Base-by-base conservation (phyloP, 2,329 filamentous ascomycete species). In the Gaeumannomyces sp. region DNA sequence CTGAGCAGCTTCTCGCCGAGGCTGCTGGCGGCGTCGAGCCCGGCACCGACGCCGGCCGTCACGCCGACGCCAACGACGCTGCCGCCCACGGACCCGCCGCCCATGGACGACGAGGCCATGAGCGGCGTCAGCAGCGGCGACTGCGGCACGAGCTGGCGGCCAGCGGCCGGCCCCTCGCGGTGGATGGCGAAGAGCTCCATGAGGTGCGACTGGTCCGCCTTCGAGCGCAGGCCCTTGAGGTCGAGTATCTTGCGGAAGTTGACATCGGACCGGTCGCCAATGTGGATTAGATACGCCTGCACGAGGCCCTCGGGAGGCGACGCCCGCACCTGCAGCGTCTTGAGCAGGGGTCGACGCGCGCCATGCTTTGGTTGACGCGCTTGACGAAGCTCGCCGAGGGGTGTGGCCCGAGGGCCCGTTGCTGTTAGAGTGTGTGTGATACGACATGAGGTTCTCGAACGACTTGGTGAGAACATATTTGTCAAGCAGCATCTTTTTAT, bases 241-340 rank as follows among this genome's bases (percentile, higher is more conserved):
- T 99, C 95, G 60, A 99, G 86, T 66, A 99, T 90, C 78, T 97
- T 98, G 73, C 89, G 89, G 84, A 99, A 99, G 78, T 99, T 99
- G 72, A 87, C 85, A 74, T 98, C 95, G 68, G 90, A 96, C 65
- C 91, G 89, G 80, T 99, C 95, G 69, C 87, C 93, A 69, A 99
- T 95, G 78, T 98, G 95, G 76, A 98, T 96, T 45, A 99, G 87
- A 75, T 99, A 99, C 45, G 95, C 95, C 78, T 98, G 94, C 0
- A 99, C 93, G 4, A 99, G 85, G 2, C 92, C 94, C 79, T 99
- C 95, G 0, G 94, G 91, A 0, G 95, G 95, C 5, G 90, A 91
- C 2, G 93, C 88, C 33, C 92, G 92, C 61, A 99, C 94, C 81
- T 99, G 95, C 3, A 99, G 85, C 2, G 95, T 98, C 78, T 99